Conservation (phyloP, 2,329 filamentous ascomycete genomes). For the Bipolaris gigantea region DNA sequence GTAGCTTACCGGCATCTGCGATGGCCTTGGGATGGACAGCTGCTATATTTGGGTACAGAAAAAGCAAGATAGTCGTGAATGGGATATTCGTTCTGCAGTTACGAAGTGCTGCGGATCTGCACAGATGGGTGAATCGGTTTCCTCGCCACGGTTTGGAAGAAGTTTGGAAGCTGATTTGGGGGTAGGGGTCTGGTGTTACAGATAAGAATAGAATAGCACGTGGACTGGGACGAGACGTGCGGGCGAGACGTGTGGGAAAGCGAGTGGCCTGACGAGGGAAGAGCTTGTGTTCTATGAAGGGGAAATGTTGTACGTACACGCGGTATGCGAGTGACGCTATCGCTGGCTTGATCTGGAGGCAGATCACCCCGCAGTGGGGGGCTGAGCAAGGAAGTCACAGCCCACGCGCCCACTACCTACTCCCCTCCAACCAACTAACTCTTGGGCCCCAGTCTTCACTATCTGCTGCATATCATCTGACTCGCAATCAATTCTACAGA, state of each 20-base stretch:
- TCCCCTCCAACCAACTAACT: conserved; percentile 1
- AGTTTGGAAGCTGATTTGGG: conserved; percentile 8
- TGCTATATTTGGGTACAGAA: conserved; percentile 18
- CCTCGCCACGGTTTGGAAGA: conserved; percentile 23
- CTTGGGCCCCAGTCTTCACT: neutral
- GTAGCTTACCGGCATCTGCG: conserved; percentile 37
- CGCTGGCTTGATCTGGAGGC: conserved; percentile 21
- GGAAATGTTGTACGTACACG: conserved; percentile 5
- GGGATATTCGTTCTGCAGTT: conserved; percentile 13
- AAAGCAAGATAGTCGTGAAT: conserved; percentile 5
- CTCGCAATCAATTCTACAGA: neutral
- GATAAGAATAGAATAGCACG: conserved; percentile 17
- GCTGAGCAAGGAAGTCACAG: conserved; percentile 22
- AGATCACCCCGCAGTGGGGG: conserved; percentile 27
- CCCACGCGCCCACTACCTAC: conserved; percentile 4
- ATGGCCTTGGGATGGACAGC: conserved; percentile 4
- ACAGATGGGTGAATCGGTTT: conserved; percentile 10
- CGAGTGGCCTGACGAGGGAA: neutral
- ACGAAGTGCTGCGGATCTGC: neutral
- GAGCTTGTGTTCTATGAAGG: neutral
- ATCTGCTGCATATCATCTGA: neutral
- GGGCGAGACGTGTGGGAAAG: neutral
- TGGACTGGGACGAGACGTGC: neutral
- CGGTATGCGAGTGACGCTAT: conserved; percentile 22
- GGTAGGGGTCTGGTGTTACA: conserved; percentile 28